These are phyloP conservation scores for Xylogone sp. DNA, from an alignment of 2,329 filamentous ascomycete species.

Conservation along the genomic window DNA sequence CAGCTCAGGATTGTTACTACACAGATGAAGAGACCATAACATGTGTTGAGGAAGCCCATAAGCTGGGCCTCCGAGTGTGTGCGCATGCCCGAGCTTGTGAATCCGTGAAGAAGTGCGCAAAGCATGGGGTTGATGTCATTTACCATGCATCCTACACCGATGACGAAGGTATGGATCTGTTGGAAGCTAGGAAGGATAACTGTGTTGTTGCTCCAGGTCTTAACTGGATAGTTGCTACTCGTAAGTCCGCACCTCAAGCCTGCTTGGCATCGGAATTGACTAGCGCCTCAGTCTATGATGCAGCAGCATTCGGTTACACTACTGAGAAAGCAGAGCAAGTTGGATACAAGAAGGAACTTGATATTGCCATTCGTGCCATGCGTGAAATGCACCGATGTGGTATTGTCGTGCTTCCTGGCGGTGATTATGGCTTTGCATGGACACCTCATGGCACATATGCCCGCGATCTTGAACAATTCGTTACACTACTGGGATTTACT, in stretches of 20 bases:
- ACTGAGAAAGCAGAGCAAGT: conserved; percentile 35
- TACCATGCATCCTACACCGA: conserved; percentile 39
- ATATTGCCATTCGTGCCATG: conserved; percentile 31
- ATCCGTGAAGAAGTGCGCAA: conserved; percentile 35
- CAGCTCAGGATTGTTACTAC: conserved; percentile 39
- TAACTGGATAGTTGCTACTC: conserved; percentile 36
- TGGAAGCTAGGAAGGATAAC: conserved; percentile 31
- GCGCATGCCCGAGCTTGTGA: conserved; percentile 38
- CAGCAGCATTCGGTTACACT: conserved; percentile 33
- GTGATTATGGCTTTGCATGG: conserved; percentile 40
- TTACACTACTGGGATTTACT: conserved; percentile 36
- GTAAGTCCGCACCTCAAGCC: too few relatives aligned
- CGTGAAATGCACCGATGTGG: conserved; percentile 38
- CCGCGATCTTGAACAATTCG: conserved; percentile 38
- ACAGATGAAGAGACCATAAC: conserved; percentile 37
- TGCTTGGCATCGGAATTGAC: too few relatives aligned
- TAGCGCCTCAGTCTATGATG: conserved; percentile 8
- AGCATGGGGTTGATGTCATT: conserved; percentile 39
- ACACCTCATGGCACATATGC: conserved; percentile 40
- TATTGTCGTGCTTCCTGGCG: conserved; percentile 37
- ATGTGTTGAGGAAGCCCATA: conserved; percentile 40
- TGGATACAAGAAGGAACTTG: conserved; percentile 36
- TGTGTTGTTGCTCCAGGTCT: conserved; percentile 35
- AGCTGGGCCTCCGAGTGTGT: conserved; percentile 29
- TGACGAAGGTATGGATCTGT: conserved; percentile 29